Evolutionary conservation across 768 basidiomycete genomes (phyloP), one percentile per base, ranked within the genome.

Genomic region (Serendipita sp.): DNA sequence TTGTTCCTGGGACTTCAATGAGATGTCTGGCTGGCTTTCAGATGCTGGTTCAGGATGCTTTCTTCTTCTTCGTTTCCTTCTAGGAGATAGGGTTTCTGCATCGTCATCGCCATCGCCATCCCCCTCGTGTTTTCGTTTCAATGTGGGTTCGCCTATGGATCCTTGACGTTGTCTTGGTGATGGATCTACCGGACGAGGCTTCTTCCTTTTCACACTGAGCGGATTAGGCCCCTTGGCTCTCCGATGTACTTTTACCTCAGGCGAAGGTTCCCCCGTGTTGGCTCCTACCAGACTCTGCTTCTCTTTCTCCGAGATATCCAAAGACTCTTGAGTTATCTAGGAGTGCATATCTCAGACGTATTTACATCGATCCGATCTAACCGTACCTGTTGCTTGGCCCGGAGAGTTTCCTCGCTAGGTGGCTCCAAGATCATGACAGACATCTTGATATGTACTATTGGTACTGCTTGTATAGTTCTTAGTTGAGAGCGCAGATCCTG

Each of bases 201-300:
- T 82, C 72, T 90, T 94, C 78, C 92, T 96, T 78, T 91, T 93
- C 48, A 94, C 75, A 64, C 90, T 93, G 2, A 97, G 79, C 5
- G 95, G 91, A 74, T 97, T 98, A 1, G 94, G 92, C 0, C 81
- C 90, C 70, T 90, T 94, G 0, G 86, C 84, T 68, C 81, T 88
- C 66, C 73, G 75, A 69, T 76, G 82, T 70, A 81, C 87, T 65
- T 75, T 77, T 13, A 70, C 74, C n/a, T 64, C 60, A 16, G 72
- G 70, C 38, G 71, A 70, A 65, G 79, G 78, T 56, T 73, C 63
- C 28, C 71, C 61, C 38, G 68, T 22, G 41, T 67, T 14, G 73
- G 72, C 2, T 48, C 43, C 74, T 0, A 83, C 79, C 44, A 77
- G 79, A 26, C 84, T 76, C 7, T 81, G 75, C 63, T 81, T 75